Evolutionary conservation across 139 green algal genomes (phyloP), one percentile per base, ranked within the genome.

Genomic region (Coelastrella sp.): DNA sequence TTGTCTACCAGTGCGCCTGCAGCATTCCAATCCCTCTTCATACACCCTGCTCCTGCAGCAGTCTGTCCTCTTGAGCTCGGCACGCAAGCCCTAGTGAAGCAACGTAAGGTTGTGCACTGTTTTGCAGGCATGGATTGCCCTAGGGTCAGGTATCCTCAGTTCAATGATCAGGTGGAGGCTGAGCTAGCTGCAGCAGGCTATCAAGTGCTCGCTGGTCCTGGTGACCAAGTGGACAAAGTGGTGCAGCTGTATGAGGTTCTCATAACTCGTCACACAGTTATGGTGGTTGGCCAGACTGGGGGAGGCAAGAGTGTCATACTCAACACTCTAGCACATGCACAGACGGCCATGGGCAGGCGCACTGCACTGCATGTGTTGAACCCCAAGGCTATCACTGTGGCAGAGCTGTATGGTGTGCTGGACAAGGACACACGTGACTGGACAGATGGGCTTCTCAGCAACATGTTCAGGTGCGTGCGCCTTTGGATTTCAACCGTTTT

Each of bases 251-350:
- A 92, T 32, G 96, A 98, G 90, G 95, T 98, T 59, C 90, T 98
- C 74, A 95, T 96, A 89, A 98, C 97, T 80, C 93, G 96, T 54
- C 96, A 98, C 92, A 97, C 96, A 79, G 97, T 98, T 88, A 98
- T 98, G 96, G 91, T 98, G 8, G 95, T 98, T n/a, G 98, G 98
- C 8, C 97, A 97, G 74, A 91, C 95, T 0, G 96, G 98, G 14
- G 97, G 97, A 14, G 97, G 97, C 89, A 99, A 99, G 94, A 96
- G 93, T 57, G 96, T 98, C 59, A 98, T 98, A 90, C 91, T 98
- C 80, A 94, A 97, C 87, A 97, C 95, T 3, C 93, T 99, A 47
- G 95, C 96, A 3, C 91, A 93, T 60, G 86, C 96, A 14, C 87
- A 91, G 56, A 79, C 65, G 1, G 4, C 64, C 3, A 75, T 91